These are phyloP conservation scores for Penicillium sp. DNA, from an alignment of 2,329 filamentous ascomycete species.

Conservation along the genomic window DNA sequence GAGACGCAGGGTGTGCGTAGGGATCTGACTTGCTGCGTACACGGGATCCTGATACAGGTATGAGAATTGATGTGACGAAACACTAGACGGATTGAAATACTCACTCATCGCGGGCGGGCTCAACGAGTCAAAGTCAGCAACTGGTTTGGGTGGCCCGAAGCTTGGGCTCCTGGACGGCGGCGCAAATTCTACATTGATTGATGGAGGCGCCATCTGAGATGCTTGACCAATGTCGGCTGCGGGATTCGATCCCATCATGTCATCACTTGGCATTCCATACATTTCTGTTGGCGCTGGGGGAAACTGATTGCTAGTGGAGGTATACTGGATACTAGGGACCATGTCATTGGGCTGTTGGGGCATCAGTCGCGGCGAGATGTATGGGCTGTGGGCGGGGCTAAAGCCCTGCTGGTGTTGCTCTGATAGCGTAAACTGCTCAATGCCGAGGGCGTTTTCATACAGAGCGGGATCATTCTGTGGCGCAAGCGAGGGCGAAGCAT, in stretches of 20 bases:
- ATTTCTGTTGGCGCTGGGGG: conserved; percentile 56
- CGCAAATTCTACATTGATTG: conserved; percentile 92
- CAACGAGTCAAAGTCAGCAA: conserved; percentile 74
- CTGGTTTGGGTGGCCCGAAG: conserved; percentile 70
- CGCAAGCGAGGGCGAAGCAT: conserved; percentile 78
- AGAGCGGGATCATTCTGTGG: conserved; percentile 72
- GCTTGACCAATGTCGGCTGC: conserved; percentile 69
- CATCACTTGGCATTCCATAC: conserved; percentile 57
- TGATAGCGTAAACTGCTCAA: conserved; percentile 80
- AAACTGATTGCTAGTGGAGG: conserved; percentile 58
- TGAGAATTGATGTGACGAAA: conserved; percentile 27
- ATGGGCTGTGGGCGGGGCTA: conserved; percentile 74
- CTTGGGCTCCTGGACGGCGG: conserved; percentile 71
- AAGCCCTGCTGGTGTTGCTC: conserved; percentile 62
- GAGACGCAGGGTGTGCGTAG: conserved; percentile 55
- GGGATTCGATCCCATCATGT: conserved; percentile 56
- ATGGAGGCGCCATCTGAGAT: conserved; percentile 83
- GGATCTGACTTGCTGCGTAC: conserved; percentile 68
- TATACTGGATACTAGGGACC: conserved; percentile 47
- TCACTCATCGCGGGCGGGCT: conserved; percentile 73
- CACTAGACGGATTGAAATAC: conserved; percentile 19
- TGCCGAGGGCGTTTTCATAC: conserved; percentile 78
- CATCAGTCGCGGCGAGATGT: conserved; percentile 67
- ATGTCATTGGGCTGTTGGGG: conserved; percentile 77
- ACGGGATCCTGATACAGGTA: conserved; percentile 53